Conservation (phyloP, 495 filamentous ascomycete genomes). For the Trichoderma asperelloides region DNA sequence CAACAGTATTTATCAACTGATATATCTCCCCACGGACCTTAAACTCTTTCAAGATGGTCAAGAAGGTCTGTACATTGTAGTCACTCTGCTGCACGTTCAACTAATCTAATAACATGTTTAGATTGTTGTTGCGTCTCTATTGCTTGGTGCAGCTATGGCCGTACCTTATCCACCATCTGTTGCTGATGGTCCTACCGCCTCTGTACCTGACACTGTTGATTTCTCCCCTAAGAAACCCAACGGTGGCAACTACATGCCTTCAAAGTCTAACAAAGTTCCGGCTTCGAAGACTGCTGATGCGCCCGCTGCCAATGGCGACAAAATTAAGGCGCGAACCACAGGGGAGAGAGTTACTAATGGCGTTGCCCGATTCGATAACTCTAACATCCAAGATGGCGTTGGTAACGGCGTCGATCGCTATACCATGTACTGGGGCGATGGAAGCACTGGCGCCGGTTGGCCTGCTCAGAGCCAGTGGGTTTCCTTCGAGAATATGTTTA, state of each 20-base stretch:
- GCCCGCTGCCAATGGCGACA: not conserved
- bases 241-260: not conserved
- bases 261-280: not conserved
- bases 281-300: not conserved
- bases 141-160: not conserved
- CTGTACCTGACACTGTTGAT: not conserved
- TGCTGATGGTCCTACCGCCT: not conserved
- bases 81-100: not conserved
- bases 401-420: constrained; percentile 1
- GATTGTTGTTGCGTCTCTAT: not conserved
- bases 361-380: not conserved
- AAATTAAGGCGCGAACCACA: not conserved
- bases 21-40: not conserved
- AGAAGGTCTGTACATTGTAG: not conserved
- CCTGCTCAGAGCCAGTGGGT: constrained; percentile 15
- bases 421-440: constrained; percentile 15
- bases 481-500: constrained; percentile 17
- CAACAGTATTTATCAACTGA: not conserved
- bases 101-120: not conserved
- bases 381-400: not conserved
- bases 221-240: not conserved
- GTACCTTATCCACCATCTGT: not conserved
- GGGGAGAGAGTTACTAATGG: not conserved
- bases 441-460: constrained; percentile 14
- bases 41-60: not conserved